These are phyloP conservation scores for Fusarium sublunatum DNA, from an alignment of 2,329 filamentous ascomycete species.

Conservation along the genomic window DNA sequence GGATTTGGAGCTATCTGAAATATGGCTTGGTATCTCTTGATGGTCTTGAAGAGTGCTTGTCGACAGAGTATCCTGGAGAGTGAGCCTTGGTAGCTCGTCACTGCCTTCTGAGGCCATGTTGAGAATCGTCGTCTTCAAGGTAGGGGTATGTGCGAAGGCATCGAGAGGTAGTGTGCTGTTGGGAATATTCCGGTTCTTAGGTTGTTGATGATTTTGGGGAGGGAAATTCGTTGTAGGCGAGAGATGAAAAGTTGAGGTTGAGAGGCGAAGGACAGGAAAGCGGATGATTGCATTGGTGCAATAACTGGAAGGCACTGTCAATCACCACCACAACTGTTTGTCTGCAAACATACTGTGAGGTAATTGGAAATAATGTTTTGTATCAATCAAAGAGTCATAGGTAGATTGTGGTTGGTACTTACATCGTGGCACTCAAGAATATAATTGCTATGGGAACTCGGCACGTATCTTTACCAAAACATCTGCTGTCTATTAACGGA, in stretches of 20 bases:
- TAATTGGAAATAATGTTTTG: too few relatives aligned
- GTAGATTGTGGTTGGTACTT: too few relatives aligned
- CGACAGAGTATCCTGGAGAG: not conserved
- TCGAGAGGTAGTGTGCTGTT: too few relatives aligned
- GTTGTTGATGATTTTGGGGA: not conserved
- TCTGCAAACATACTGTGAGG: not conserved
- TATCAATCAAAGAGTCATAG: too few relatives aligned
- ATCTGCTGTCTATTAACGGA: too few relatives aligned
- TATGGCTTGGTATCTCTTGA: not conserved
- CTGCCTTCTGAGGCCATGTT: conserved; percentile 8
- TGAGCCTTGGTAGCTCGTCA: not conserved
- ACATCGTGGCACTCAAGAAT: too few relatives aligned
- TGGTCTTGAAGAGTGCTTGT: not conserved
- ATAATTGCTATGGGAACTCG: too few relatives aligned
- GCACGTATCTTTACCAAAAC: too few relatives aligned
- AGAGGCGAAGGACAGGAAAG: not conserved
- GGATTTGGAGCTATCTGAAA: too few relatives aligned
- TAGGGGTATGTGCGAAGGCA: not conserved
- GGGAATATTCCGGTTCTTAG: not conserved
- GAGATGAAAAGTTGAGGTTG: not conserved
- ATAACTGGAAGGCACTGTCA: conserved; percentile 1
- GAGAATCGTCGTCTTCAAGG: not conserved
- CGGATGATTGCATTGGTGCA: conserved; percentile 6
- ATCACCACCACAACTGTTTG: not conserved
- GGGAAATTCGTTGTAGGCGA: not conserved